Evolutionary conservation across 306 rosid species (phyloP), one percentile per base, ranked within the genome.

Genomic region (Acacia confusa): DNA sequence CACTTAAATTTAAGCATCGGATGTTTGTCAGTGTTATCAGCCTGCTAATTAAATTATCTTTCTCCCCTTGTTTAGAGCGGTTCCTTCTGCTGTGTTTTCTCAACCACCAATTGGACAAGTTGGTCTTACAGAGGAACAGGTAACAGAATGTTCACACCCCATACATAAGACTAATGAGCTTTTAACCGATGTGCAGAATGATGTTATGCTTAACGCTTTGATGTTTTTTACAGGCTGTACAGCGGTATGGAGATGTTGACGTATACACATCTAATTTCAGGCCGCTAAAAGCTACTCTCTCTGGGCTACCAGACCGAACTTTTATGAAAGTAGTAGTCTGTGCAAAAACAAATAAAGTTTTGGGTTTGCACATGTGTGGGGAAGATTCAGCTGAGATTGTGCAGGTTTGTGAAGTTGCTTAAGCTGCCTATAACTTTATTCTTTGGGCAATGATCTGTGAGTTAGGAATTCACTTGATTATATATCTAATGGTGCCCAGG

Each of bases 101-200:
- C 99, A 96, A 85, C 99, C 99, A 77, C 98, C 99, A 36, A 89
- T 93, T 81, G 98, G 92, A 79, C 89, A 81, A 86, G 99, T 96
- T 86, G 99, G 99, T 81, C 94, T 92, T 79, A 80, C 91, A 2
- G 98, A 96, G 90, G 99, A 96, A 81, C 94, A 91, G 97, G 99
- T 93, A 73, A 80, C 50, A 52, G 80, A 72, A 38, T 66, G 52
- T 78, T 83, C 53, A 45, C 57, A 24, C 22, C 81, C 74, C 43
- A 79, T 82, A 55, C 43, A 79, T 82, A 55, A 61, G 65, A 47
- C 84, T 65, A 66, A 41, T 20, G 48, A 81, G 74, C 76, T 67
- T 79, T 83, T 68, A 66, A n/a, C 74, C 20, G 48, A 38, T 83
- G n/a, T 58, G 28, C 43, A 79, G 84, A 67, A 71, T 30, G 43